Percentiles rank a stretch among this genome's conserved stretches.
These are phyloP conservation scores for Terana coerulea DNA, from an alignment of 768 basidiomycete species.

Conservation along the genomic window DNA sequence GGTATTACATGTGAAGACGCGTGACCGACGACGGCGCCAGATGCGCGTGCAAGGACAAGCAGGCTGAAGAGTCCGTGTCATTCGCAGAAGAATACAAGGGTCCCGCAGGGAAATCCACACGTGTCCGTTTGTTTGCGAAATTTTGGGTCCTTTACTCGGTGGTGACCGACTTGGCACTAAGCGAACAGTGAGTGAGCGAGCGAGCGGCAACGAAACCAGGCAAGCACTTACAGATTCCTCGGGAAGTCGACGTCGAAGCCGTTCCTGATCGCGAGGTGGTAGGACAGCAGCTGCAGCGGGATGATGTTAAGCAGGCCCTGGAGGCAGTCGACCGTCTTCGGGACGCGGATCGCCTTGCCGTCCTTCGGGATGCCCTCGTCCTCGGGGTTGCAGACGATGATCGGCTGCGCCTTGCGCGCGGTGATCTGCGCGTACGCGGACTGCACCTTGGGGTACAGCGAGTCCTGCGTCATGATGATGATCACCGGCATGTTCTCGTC, in stretches of 20 bases:
- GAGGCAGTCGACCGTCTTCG: slow-evolving; percentile 88
- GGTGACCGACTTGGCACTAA: slow-evolving; percentile 13
- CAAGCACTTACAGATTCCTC: slow-evolving; percentile 81
- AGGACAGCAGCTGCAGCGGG: slow-evolving; percentile 91
- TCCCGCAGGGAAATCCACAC: neutral
- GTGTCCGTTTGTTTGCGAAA: neutral
- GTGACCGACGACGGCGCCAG: neutral
- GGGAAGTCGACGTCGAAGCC: slow-evolving; percentile 99
- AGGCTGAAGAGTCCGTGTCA: neutral
- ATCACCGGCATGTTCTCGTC: slow-evolving; percentile 99
- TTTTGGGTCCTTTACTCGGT: slow-evolving; percentile 12
- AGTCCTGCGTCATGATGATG: slow-evolving; percentile 99
- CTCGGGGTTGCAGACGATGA: slow-evolving; percentile 93
- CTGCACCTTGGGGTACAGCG: slow-evolving; percentile 97
- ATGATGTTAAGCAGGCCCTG: slow-evolving; percentile 97
- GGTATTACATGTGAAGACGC: neutral
- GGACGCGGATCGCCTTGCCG: slow-evolving; percentile 89
- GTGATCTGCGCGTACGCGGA: slow-evolving; percentile 96
- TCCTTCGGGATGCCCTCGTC: slow-evolving; percentile 73
- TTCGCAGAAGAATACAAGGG: too few species aligned
- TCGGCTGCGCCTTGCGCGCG: slow-evolving; percentile 92
- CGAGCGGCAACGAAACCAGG: too few species aligned
- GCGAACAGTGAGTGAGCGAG: too few species aligned
- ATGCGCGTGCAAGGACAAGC: too few species aligned
- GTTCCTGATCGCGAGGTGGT: slow-evolving; percentile 93